Evolutionary conservation across 1,284 basidiomycete species (phyloP).

Genomic region (Porogramme epimiltina): DNA sequence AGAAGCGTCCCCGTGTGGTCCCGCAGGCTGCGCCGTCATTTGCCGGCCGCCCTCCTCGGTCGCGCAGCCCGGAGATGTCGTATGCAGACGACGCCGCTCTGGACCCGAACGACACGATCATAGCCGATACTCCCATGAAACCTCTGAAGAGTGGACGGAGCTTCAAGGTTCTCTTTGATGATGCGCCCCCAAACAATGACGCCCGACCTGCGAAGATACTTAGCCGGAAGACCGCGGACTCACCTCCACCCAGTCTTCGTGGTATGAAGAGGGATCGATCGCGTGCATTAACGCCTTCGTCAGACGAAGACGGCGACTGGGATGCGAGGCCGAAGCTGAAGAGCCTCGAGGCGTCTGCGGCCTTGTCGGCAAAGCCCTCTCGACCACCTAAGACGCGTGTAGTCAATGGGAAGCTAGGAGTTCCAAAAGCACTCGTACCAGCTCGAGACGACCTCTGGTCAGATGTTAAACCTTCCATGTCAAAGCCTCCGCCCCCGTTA

Average conservation of each 20-base stretch:
- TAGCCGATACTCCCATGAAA: constrained; percentile 74
- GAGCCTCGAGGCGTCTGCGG: constrained; percentile 19
- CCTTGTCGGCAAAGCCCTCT: constrained; percentile 11
- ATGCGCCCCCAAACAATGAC: constrained; percentile 32
- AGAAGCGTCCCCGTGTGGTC: constrained; percentile 59
- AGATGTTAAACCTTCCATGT: constrained; percentile 11
- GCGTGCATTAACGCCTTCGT: constrained; percentile 31
- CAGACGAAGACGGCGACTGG: constrained; percentile 31
- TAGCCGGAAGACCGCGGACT: constrained; percentile 21
- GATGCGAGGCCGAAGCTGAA: constrained; percentile 22
- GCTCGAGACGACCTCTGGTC: constrained; percentile 33
- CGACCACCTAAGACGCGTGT: constrained; percentile 6
- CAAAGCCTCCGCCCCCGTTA: constrained; percentile 2
- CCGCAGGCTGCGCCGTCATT: constrained; percentile 35
- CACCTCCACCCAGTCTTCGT: constrained; percentile 20
- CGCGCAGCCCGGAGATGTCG: constrained; percentile 37
- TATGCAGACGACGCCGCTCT: constrained; percentile 36
- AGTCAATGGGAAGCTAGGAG: constrained; percentile 21
- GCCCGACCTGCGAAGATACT: constrained; percentile 16
- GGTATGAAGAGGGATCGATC: constrained; percentile 23
- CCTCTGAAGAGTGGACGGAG: constrained; percentile 51
- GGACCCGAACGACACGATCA: constrained; percentile 47
- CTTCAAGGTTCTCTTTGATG: constrained; percentile 71
- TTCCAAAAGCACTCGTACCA: constrained; percentile 30
- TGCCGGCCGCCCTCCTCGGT: constrained; percentile 20